Base-by-base conservation (phyloP, 495 filamentous ascomycete genomes). In the Lophium mytilinum region DNA sequence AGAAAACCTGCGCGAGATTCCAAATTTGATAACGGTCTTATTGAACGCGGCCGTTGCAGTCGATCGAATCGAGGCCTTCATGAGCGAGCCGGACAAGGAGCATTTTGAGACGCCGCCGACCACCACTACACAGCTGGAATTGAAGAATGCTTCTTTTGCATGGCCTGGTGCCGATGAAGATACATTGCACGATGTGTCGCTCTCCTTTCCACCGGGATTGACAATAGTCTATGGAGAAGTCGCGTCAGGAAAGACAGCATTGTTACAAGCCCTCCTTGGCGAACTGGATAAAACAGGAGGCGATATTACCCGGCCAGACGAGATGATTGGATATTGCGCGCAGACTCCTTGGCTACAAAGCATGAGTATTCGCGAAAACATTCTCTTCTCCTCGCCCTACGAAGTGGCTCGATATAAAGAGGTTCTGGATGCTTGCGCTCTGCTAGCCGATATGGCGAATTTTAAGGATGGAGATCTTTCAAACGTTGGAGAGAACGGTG, bases 311-410 rank as follows among this genome's bases (percentile, higher is more conserved):
- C 69, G 83, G 14, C 82, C 87, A 3, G 80, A 78, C 21, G 83
- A 85, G 50, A 84, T 84, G 73, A 72, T 92, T 1, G 88, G 84
- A 9, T 95, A 91, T 71, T 91, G 87, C 66, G 82, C 83, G 2
- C 88, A 95, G 62, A 86, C 82, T 4, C 86, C 89, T n/a, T 95
- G 89, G 89, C 75, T 95, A 7, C 87, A 93, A 66, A 92, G 86
- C 63, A 92, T 92, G 88, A 91, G 82, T 56, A 90, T 95, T 45
- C 83, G 84, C 1, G 85, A 92, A 35, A 92, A 92, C 57, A 90
- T 92, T 42, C 69, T 92, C 0, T 93, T 93, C 67, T 85, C 83
- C 39, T 78, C 83, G 10, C 79, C 79, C 0, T 88, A 86, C 53
- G 85, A 92, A 52, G 79, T 81, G 19, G 65, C 66, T 21, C 76